Percentiles rank a stretch among this genome's conserved stretches.
phyloP scores from a whole-genome alignment of 2,329 filamentous ascomycete genomes.

The Grosmannia serpens region DNA sequence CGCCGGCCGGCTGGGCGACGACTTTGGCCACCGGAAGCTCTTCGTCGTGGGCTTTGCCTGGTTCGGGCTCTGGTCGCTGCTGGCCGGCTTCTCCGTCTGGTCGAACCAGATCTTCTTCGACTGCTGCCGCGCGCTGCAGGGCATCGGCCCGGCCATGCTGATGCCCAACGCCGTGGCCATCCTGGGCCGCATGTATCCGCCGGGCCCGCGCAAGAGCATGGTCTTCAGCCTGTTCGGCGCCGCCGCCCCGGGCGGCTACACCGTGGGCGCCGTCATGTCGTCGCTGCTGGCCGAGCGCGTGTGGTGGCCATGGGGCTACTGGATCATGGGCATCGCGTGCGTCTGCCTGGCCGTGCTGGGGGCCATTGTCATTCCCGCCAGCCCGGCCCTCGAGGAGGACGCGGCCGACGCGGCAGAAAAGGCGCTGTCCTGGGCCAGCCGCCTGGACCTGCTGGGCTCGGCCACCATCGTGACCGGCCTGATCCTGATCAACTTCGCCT shows the following conservation, averaged over 20 bases:
- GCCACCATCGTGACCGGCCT: constrained; percentile 7
- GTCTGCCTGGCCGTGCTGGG: constrained; percentile 10
- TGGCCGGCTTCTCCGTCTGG: constrained; percentile 41
- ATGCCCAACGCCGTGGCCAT: constrained; percentile 55
- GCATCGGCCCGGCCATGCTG: constrained; percentile 49
- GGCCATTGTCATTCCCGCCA: constrained; percentile 15
- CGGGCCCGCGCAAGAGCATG: constrained; percentile 47
- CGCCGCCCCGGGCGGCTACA: constrained; percentile 29
- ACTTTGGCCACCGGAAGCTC: constrained; percentile 47
- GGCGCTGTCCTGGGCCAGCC: background rate
- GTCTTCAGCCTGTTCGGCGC: constrained; percentile 42
- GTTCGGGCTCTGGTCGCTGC: constrained; percentile 56
- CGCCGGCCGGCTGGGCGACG: constrained; percentile 47
- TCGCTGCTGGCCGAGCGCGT: constrained; percentile 24
- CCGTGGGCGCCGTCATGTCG: constrained; percentile 21
- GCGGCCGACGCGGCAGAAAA: too few species aligned
- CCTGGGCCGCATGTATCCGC: constrained; percentile 43
- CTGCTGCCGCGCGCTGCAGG: constrained; percentile 42
- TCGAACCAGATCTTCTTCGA: constrained; percentile 35
- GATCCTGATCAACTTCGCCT: constrained; percentile 15
- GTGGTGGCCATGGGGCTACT: constrained; percentile 29
- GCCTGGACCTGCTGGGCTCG: constrained; percentile 9
- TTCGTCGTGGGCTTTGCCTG: constrained; percentile 48
- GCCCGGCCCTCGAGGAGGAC: background rate
- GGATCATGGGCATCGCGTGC: constrained; percentile 9